A percentile compares a stretch with the other conserved stretches of the same genome.
Conservation (phyloP, 352 stramenopile genomes). For the Thraustochytrium striatum region DNA sequence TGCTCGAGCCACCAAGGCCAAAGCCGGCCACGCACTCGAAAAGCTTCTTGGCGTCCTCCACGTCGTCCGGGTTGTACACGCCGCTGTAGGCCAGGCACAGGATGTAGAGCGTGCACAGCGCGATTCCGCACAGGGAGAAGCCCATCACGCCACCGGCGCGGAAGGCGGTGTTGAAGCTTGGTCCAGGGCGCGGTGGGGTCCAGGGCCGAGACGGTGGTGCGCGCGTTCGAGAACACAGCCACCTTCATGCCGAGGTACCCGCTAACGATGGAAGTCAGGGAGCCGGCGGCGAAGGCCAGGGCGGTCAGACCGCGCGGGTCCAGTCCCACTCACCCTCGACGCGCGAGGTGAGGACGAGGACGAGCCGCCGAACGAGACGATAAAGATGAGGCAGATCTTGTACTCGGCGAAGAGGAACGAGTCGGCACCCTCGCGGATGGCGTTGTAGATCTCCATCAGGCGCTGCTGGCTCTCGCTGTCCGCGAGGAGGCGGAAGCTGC, state of each 20-base stretch:
- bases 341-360: slow-evolving; percentile 68
- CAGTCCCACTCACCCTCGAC: slow-evolving; percentile 58
- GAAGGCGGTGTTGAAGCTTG: slow-evolving; percentile 94
- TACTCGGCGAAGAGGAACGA: slow-evolving; percentile 97
- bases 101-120: slow-evolving; percentile 93
- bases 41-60: slow-evolving; percentile 63
- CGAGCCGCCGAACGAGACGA: slow-evolving; percentile 60
- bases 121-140: slow-evolving; percentile 93
- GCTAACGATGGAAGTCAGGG: slow-evolving; percentile 91
- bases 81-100: slow-evolving; percentile 45
- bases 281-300: slow-evolving; percentile 92
- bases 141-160: slow-evolving; percentile 97
- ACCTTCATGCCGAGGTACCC: slow-evolving; percentile 99
- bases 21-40: slow-evolving; percentile 96
- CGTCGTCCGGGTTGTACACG: slow-evolving; percentile 51
- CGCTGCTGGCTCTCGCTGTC: slow-evolving; percentile 11
- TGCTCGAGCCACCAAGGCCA: slow-evolving; percentile 92
- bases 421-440: slow-evolving; percentile 95
- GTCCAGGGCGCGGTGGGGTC: slow-evolving; percentile 81
- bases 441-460: slow-evolving; percentile 54
- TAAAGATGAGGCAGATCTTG: slow-evolving; percentile 95
- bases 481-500: slow-evolving; percentile 33
- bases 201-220: slow-evolving; percentile 94
- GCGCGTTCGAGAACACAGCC: slow-evolving; percentile 96
- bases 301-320: slow-evolving; percentile 85